Percentiles rank a stretch among this genome's conserved stretches.
Conservation (phyloP, 1,284 basidiomycete genomes). For the Trichosporon coremiiforme region DNA sequence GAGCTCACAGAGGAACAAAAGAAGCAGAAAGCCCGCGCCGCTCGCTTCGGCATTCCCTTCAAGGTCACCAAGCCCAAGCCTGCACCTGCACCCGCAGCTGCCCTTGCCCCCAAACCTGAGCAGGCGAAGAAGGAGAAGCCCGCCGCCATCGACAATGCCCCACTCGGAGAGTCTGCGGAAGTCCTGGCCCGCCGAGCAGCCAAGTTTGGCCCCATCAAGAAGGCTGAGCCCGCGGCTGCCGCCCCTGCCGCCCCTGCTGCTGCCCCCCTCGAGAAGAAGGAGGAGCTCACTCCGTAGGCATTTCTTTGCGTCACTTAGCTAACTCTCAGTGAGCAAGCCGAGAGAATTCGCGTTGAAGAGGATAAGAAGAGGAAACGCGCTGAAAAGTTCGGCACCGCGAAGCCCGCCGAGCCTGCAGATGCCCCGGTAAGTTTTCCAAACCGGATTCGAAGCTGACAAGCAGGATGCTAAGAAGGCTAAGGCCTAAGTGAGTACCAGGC, state of each 20-base stretch:
- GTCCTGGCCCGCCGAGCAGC: slow-evolving; percentile 50
- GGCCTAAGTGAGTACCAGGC: slow-evolving; percentile 48
- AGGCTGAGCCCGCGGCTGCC: slow-evolving; percentile 31
- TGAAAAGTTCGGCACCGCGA: slow-evolving; percentile 53
- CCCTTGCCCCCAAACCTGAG: slow-evolving; percentile 25
- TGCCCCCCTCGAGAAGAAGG: slow-evolving; percentile 30
- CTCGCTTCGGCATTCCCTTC: slow-evolving; percentile 53
- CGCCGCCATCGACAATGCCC: slow-evolving; percentile 40
- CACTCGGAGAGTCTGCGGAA: slow-evolving; percentile 47
- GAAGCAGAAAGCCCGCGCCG: slow-evolving; percentile 52
- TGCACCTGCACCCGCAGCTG: slow-evolving; percentile 13
- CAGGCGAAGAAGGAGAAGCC: slow-evolving; percentile 33
- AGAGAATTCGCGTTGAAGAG: slow-evolving; percentile 50
- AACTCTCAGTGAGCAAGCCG: slow-evolving; percentile 41
- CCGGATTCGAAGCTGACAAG: slow-evolving; percentile 9
- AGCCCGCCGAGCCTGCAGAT: slow-evolving; percentile 22
- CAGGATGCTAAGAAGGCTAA: slow-evolving; percentile 53
- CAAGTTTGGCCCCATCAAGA: slow-evolving; percentile 52
- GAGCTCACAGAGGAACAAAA: slow-evolving; percentile 50
- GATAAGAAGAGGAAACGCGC: slow-evolving; percentile 59
- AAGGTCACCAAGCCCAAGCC: slow-evolving; percentile 36
- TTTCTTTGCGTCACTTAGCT: slow-evolving; percentile 11
- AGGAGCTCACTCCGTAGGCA: slow-evolving; percentile 47
- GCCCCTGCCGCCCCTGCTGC: slow-evolving; percentile 16
- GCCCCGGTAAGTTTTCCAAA: slow-evolving; percentile 44